A percentile compares a stretch with the other conserved stretches of the same genome.
These are phyloP conservation scores for Dichotomocladium elegans DNA, from an alignment of 371 early-diverging fungal genomes.

Conservation along the genomic window DNA sequence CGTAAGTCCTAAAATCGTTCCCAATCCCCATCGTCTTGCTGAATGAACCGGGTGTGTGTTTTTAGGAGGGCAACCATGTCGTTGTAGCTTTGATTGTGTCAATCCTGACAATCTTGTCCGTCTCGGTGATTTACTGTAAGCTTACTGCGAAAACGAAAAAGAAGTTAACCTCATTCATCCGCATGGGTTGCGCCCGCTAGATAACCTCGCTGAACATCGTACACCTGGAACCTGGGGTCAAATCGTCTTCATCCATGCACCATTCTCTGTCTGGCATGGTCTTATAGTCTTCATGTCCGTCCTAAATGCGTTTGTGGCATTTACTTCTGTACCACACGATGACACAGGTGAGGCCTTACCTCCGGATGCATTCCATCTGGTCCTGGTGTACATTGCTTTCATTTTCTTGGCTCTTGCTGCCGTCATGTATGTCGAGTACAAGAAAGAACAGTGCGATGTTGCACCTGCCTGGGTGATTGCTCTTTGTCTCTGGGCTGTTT, in stretches of 20 bases:
- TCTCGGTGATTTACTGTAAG: constrained; percentile 3
- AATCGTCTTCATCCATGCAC: constrained; percentile 61
- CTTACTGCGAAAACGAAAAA: no score
- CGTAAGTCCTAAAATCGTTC: constrained; percentile 27
- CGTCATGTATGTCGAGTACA: constrained; percentile 62
- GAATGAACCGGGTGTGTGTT: no score
- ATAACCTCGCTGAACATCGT: constrained; percentile 43
- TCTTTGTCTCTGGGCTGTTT: constrained; percentile 39
- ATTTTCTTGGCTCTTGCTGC: constrained; percentile 56
- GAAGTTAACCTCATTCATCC: no score
- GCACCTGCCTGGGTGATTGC: constrained; percentile 53
- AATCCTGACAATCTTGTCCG: constrained; percentile 31
- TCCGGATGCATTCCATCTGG: constrained; percentile 40
- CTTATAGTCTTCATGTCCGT: constrained; percentile 59
- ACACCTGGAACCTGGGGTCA: constrained; percentile 42
- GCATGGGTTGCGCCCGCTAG: constrained; percentile 16
- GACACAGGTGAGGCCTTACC: constrained; percentile 4
- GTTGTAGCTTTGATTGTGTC: constrained; percentile 38
- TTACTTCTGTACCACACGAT: constrained; percentile 38
- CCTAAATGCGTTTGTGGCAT: constrained; percentile 55
- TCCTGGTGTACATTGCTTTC: constrained; percentile 48
- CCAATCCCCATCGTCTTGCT: no score
- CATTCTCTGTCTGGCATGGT: constrained; percentile 71
- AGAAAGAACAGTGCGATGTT: constrained; percentile 56
- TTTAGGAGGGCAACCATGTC: constrained; percentile 18